These are phyloP conservation scores for Fusarium udum DNA, from an alignment of 2,329 filamentous ascomycete genomes.

Conservation along the genomic window DNA sequence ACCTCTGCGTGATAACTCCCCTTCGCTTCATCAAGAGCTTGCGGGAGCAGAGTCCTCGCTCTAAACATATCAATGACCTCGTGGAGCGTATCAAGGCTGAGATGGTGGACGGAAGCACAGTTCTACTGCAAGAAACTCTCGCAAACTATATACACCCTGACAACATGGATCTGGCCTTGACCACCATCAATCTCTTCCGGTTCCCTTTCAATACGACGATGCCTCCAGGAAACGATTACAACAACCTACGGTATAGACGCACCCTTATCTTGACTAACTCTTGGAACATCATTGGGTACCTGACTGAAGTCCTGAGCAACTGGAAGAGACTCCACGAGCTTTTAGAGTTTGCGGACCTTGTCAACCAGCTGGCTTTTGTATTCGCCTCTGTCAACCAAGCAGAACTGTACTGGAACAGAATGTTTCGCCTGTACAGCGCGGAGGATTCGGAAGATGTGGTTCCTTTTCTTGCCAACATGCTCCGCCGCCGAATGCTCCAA, in stretches of 20 bases:
- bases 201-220: neutral
- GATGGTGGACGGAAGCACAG: neutral
- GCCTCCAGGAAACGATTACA: neutral
- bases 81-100: neutral
- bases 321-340: neutral
- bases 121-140: neutral
- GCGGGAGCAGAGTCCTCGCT: neutral
- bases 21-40: neutral
- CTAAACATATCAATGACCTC: neutral
- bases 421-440: neutral
- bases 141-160: neutral
- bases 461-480: neutral
- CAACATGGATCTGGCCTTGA: neutral
- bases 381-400: neutral
- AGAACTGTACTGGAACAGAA: neutral
- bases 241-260: neutral
- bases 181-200: neutral
- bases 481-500: neutral
- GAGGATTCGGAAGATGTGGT: neutral
- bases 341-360: slow-evolving; percentile 4
- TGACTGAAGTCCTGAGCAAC: neutral
- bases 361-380: neutral
- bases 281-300: neutral
- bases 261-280: neutral
- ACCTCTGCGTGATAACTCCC: neutral